Percentiles rank a stretch among this genome's conserved stretches.
These are phyloP conservation scores for Kwoniella sp. DNA, from an alignment of 768 basidiomycete genomes.

Conservation along the genomic window DNA sequence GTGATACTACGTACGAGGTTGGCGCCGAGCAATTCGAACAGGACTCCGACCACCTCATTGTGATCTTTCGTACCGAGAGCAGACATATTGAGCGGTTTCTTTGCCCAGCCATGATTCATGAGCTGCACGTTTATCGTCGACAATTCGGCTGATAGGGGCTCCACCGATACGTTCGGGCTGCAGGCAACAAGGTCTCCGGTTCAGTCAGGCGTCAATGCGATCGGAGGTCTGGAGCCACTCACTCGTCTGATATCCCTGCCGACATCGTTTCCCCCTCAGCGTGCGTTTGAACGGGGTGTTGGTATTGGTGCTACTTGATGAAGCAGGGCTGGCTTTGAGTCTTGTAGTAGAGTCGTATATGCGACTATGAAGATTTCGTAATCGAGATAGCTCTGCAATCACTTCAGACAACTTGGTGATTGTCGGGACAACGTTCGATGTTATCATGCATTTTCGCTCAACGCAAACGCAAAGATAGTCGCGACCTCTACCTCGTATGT, in stretches of 20 bases:
- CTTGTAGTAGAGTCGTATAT: too few relatives aligned
- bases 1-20: conserved; percentile 39
- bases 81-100: conserved; percentile 37
- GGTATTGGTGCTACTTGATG: too few relatives aligned
- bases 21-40: conserved; percentile 45
- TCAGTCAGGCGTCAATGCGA: too few relatives aligned
- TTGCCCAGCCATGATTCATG: conserved; percentile 43
- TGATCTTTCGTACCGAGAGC: conserved; percentile 29
- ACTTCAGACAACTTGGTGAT: too few relatives aligned
- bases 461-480: conserved; percentile 3
- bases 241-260: background rate
- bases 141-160: conserved; percentile 15
- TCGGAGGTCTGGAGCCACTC: background rate
- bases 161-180: background rate
- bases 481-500: background rate
- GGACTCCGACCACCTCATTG: conserved; percentile 36
- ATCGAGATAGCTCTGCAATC: too few relatives aligned
- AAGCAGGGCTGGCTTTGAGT: too few relatives aligned
- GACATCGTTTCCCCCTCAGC: background rate
- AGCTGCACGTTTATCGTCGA: conserved; percentile 46
- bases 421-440: too few relatives aligned
- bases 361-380: too few relatives aligned
- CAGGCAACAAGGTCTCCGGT: too few relatives aligned
- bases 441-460: background rate
- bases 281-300: too few relatives aligned